Percentiles rank a stretch among this genome's conserved stretches.
Conservation (phyloP, 1,284 basidiomycete species). For the Microbotryum violaceum region DNA sequence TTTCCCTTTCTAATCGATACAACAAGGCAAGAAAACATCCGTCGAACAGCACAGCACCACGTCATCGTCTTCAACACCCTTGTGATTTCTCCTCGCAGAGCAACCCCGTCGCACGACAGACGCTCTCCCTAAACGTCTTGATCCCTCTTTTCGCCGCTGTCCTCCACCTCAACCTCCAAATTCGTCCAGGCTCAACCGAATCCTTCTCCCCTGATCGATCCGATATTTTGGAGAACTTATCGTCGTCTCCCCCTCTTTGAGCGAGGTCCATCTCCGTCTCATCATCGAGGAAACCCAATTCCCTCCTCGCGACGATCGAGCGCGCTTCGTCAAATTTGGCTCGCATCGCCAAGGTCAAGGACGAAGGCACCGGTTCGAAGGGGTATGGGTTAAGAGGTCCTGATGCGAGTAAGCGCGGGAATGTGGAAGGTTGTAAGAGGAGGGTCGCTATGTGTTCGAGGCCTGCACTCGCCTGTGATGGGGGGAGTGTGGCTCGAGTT, state of each 20-base stretch:
- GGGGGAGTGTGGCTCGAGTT: neutral
- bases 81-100: conserved; percentile 15
- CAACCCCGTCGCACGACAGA: conserved; percentile 24
- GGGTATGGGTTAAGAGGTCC: conserved; percentile 22
- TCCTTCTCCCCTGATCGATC: neutral
- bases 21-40: too few relatives aligned
- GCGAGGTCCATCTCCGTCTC: neutral
- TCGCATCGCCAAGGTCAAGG: conserved; percentile 19
- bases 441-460: conserved; percentile 20
- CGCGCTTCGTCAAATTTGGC: conserved; percentile 27
- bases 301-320: neutral
- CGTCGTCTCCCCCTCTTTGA: neutral
- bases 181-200: conserved; percentile 8
- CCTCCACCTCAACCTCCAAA: conserved; percentile 24
- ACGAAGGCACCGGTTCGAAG: conserved; percentile 27
- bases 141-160: conserved; percentile 5
- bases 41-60: too few relatives aligned
- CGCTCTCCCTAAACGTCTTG: conserved; percentile 10
- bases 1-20: too few relatives aligned
- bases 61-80: neutral
- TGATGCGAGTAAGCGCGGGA: conserved; percentile 10
- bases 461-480: conserved; percentile 22
- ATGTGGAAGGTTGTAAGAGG: conserved; percentile 22
- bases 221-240: neutral
- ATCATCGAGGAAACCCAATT: neutral